Evolutionary conservation across 768 basidiomycete species (phyloP).

Genomic region (Podaxis sp.): DNA sequence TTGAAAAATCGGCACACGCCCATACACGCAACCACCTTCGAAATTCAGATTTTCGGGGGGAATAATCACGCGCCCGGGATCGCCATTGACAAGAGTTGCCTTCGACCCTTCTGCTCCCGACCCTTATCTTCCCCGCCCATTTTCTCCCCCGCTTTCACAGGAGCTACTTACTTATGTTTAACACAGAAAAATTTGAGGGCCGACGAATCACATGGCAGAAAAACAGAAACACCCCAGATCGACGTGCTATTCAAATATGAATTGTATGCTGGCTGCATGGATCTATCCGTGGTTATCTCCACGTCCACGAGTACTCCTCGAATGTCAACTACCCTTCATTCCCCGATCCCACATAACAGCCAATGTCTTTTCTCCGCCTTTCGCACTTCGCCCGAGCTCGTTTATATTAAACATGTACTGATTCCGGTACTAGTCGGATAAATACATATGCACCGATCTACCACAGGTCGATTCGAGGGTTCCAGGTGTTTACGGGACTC

Average conservation of each 20-base stretch:
- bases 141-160: background rate
- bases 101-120: conserved; percentile 2
- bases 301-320: background rate
- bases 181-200: background rate
- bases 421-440: background rate
- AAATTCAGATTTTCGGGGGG: background rate
- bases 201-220: background rate
- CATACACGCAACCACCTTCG: background rate
- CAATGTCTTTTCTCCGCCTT: conserved; percentile 1
- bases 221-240: background rate
- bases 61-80: background rate
- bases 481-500: background rate
- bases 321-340: background rate
- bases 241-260: background rate
- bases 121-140: background rate
- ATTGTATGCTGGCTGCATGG: background rate
- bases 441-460: background rate
- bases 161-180: background rate
- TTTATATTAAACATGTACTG: background rate
- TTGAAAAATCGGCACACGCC: background rate
- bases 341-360: background rate
- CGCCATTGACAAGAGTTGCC: background rate
- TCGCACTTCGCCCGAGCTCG: background rate
- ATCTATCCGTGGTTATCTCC: background rate
- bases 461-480: background rate